A percentile compares a stretch with the other conserved stretches of the same genome.
These are phyloP conservation scores for Dacryopinax primogenitus DNA, from an alignment of 768 basidiomycete genomes.

Conservation along the genomic window DNA sequence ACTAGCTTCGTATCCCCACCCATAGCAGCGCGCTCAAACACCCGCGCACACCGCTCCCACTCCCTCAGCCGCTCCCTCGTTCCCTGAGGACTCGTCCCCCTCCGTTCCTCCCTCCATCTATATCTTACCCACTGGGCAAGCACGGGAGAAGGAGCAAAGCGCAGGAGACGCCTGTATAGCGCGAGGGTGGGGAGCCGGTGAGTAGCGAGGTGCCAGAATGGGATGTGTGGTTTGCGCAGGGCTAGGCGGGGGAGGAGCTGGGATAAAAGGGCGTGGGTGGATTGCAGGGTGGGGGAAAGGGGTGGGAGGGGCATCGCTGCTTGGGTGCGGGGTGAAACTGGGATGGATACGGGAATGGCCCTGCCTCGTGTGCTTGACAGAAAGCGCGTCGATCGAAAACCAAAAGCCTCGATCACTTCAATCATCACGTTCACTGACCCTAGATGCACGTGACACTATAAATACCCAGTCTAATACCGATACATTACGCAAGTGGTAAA, in stretches of 20 bases:
- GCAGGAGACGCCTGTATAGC: constrained; percentile 58
- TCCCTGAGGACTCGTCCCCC: constrained; percentile 14
- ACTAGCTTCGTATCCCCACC: not conserved
- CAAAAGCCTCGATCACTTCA: too few relatives aligned
- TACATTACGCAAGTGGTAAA: too few relatives aligned
- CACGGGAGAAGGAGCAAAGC: constrained; percentile 27
- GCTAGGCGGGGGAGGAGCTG: constrained; percentile 30
- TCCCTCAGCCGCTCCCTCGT: constrained; percentile 10
- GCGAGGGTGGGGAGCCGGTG: constrained; percentile 67
- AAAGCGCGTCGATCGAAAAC: too few relatives aligned
- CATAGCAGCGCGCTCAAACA: not conserved
- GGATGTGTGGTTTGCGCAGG: constrained; percentile 45
- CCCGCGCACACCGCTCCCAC: constrained; percentile 10
- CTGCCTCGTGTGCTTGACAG: too few relatives aligned
- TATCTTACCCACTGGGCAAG: constrained; percentile 11
- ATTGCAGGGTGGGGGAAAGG: not conserved
- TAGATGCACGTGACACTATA: too few relatives aligned
- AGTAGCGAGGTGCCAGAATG: constrained; percentile 55
- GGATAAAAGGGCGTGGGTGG: not conserved
- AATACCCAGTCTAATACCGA: too few relatives aligned
- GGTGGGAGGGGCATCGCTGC: not conserved
- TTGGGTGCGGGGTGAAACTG: too few relatives aligned
- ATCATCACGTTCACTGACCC: too few relatives aligned
- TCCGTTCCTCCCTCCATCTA: constrained; percentile 13
- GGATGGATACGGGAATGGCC: too few relatives aligned